phyloP scores from a whole-genome alignment of 2,329 filamentous ascomycete species.

The Aspergillus melleus region DNA sequence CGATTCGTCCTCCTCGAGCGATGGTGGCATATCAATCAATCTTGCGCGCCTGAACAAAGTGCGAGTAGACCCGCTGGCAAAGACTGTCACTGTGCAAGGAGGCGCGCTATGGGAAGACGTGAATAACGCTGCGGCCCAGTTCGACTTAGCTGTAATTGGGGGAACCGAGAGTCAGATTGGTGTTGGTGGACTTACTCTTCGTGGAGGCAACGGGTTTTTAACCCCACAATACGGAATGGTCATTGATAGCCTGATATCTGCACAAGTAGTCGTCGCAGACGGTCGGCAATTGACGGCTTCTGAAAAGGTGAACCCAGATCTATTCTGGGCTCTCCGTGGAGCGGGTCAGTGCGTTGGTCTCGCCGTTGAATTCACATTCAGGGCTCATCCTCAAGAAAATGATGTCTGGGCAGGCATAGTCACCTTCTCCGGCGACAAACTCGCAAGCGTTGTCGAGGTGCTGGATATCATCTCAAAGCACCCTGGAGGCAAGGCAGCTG shows the following conservation, averaged over 20 bases:
- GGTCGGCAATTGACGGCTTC: constrained; percentile 38
- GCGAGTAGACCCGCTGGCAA: constrained; percentile 46
- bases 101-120: constrained; percentile 57
- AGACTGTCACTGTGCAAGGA: constrained; percentile 52
- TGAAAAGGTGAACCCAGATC: constrained; percentile 43
- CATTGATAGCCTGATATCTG: constrained; percentile 47
- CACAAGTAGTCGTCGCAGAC: constrained; percentile 38
- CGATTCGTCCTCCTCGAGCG: constrained; percentile 50
- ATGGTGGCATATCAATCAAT: constrained; percentile 58
- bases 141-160: constrained; percentile 58
- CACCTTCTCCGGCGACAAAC: neutral
- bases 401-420: neutral
- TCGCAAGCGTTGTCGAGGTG: constrained; percentile 4
- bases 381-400: constrained; percentile 17
- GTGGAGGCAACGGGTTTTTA: constrained; percentile 58
- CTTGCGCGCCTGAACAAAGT: constrained; percentile 54
- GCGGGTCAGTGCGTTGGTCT: constrained; percentile 44
- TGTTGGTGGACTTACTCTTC: constrained; percentile 57
- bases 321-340: constrained; percentile 49
- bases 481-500: constrained; percentile 10
- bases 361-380: constrained; percentile 40
- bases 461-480: constrained; percentile 10
- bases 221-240: constrained; percentile 54
- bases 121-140: constrained; percentile 50
- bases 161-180: constrained; percentile 62